A percentile compares a stretch with the other conserved stretches of the same genome.
phyloP scores from a whole-genome alignment of 306 rosid genomes.

The Malus sylvestris region DNA sequence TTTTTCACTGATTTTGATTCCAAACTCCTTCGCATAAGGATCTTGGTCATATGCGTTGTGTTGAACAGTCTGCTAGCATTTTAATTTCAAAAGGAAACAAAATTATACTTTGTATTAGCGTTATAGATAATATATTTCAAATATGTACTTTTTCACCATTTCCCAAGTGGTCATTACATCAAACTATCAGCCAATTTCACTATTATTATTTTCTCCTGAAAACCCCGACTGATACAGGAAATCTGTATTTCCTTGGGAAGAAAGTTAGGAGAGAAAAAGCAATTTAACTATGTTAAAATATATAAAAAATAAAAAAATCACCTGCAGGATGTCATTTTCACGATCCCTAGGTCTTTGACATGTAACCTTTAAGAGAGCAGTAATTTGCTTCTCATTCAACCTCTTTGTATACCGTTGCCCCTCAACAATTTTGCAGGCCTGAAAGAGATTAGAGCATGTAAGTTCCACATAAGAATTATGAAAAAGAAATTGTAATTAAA shows the following conservation, averaged over 20 bases:
- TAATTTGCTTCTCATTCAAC: constrained; percentile 92
- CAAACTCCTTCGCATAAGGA: constrained; percentile 95
- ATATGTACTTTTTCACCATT: neutral
- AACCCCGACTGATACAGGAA: neutral
- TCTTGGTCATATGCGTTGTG: constrained; percentile 82
- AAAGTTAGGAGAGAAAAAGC: neutral
- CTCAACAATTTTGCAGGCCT: constrained; percentile 99
- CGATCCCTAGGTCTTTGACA: constrained; percentile 97
- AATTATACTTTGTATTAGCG: neutral
- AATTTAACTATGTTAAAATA: too few relatives aligned
- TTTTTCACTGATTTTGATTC: constrained; percentile 80
- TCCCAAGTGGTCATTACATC: neutral
- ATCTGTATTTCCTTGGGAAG: neutral
- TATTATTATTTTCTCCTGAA: neutral
- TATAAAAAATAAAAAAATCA: constrained; percentile 7
- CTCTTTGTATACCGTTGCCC: constrained; percentile 93
- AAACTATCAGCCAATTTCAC: neutral
- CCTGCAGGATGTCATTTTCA: constrained; percentile 87
- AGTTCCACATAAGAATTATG: neutral
- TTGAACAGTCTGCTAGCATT: constrained; percentile 58
- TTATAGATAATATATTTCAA: neutral
- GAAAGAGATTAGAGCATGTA: constrained; percentile 9
- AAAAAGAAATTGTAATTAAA: neutral
- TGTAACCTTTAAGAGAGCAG: constrained; percentile 80
- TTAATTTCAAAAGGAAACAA: constrained; percentile 2